Percentiles rank a stretch among this genome's conserved stretches.
phyloP scores from a whole-genome alignment of 768 basidiomycete species.

The Solioccasus polychromus region DNA sequence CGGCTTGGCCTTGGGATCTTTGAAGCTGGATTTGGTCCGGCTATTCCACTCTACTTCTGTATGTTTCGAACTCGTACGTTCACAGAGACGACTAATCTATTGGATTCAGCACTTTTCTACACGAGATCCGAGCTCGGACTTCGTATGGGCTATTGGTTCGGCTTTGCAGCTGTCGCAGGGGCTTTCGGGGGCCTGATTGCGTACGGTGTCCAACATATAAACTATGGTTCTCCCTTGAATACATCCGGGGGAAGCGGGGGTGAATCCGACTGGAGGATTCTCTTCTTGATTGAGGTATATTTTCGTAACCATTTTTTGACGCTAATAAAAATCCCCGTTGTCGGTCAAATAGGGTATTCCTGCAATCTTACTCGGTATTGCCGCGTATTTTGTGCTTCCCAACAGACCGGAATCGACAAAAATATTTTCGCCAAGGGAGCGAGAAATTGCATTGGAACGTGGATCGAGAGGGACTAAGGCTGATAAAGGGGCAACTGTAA shows the following conservation, averaged over 20 bases:
- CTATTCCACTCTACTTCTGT: constrained; percentile 79
- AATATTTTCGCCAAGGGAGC: constrained; percentile 49
- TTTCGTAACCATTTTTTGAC: too few species aligned
- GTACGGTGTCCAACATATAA: constrained; percentile 73
- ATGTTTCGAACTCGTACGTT: constrained; percentile 21
- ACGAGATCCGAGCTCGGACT: constrained; percentile 72
- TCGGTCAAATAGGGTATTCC: constrained; percentile 53
- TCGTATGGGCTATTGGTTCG: constrained; percentile 80
- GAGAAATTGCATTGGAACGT: constrained; percentile 61
- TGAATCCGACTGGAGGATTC: constrained; percentile 33
- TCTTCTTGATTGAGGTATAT: constrained; percentile 76
- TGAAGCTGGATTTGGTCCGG: constrained; percentile 76
- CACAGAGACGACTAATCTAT: neutral
- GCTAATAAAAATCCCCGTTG: too few species aligned
- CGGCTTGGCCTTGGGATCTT: constrained; percentile 71
- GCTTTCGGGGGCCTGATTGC: constrained; percentile 85
- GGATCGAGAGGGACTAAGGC: constrained; percentile 65
- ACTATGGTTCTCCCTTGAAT: constrained; percentile 31
- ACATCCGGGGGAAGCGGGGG: constrained; percentile 25
- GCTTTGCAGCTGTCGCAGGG: constrained; percentile 80
- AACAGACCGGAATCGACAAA: constrained; percentile 69
- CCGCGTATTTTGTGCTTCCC: constrained; percentile 57
- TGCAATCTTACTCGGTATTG: constrained; percentile 57
- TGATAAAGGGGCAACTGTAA: constrained; percentile 62
- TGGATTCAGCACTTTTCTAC: constrained; percentile 65